phyloP scores from a whole-genome alignment of 768 basidiomycete species.

The Hirschioporus abietinus region DNA sequence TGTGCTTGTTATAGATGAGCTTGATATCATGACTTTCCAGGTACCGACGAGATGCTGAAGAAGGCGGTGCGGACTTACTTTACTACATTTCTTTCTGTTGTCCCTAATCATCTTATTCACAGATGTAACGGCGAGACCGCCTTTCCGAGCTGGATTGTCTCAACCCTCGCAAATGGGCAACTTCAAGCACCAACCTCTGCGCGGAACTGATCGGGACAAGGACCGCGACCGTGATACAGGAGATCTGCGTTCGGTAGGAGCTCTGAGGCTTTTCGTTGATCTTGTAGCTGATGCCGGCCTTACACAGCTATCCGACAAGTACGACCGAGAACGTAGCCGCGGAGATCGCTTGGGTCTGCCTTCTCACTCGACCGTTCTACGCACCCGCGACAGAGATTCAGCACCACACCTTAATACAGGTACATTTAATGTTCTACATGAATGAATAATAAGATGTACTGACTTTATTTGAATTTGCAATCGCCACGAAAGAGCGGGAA shows the following conservation, averaged over 20 bases:
- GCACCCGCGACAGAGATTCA: slow-evolving; percentile 63
- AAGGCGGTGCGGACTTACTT: slow-evolving; percentile 45
- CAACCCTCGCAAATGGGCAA: slow-evolving; percentile 93
- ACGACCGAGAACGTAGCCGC: slow-evolving; percentile 47
- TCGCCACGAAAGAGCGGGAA: background rate
- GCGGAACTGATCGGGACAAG: slow-evolving; percentile 50
- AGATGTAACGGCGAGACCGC: slow-evolving; percentile 55
- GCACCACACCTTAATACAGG: slow-evolving; percentile 52
- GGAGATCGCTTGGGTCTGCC: slow-evolving; percentile 59
- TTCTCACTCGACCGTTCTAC: slow-evolving; percentile 33
- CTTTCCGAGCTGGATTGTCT: slow-evolving; percentile 65
- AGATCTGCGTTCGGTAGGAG: slow-evolving; percentile 67
- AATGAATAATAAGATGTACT: background rate
- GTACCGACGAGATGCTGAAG: slow-evolving; percentile 73
- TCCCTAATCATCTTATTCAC: slow-evolving; percentile 10
- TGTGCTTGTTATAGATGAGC: slow-evolving; percentile 10
- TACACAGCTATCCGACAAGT: slow-evolving; percentile 76
- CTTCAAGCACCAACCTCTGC: slow-evolving; percentile 83
- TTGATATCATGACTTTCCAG: slow-evolving; percentile 30
- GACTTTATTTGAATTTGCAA: background rate
- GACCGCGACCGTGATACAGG: slow-evolving; percentile 49
- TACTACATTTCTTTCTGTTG: slow-evolving; percentile 4
- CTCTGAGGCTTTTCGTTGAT: background rate
- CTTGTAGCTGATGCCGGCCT: background rate
- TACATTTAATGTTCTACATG: slow-evolving; percentile 25